These are phyloP conservation scores for Jaltomata sinuosa DNA, from an alignment of 257 asterid genomes.

Conservation along the genomic window DNA sequence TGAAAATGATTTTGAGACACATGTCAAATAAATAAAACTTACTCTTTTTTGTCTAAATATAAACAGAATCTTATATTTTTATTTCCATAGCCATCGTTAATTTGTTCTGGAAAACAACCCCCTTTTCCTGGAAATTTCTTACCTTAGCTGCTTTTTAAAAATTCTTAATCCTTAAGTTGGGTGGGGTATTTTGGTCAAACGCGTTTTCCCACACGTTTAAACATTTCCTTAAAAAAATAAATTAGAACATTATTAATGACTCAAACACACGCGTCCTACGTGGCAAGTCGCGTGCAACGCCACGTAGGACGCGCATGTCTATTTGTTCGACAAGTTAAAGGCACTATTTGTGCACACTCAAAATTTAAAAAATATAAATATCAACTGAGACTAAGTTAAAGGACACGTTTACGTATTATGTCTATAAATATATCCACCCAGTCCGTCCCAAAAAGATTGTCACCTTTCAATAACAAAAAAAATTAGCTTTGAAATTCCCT, in stretches of 20 bases:
- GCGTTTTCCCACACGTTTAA: not conserved
- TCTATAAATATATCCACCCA: too few relatives aligned
- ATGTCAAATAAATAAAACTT: not conserved
- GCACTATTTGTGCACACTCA: too few relatives aligned
- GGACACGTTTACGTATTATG: too few relatives aligned
- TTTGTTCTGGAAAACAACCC: not conserved
- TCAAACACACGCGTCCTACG: too few relatives aligned
- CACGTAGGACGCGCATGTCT: too few relatives aligned
- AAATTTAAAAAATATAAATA: too few relatives aligned
- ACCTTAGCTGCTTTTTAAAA: not conserved
- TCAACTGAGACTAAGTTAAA: too few relatives aligned
- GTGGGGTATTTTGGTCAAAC: not conserved
- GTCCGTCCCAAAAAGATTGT: too few relatives aligned
- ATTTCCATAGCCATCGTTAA: not conserved
- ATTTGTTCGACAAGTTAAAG: too few relatives aligned
- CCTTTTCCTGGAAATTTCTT: not conserved
- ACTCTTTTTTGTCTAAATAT: not conserved
- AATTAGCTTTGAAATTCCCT: too few relatives aligned
- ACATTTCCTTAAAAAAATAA: not conserved
- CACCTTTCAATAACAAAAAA: too few relatives aligned
- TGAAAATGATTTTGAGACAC: not conserved
- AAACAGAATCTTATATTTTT: not conserved
- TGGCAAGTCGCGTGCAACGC: too few relatives aligned
- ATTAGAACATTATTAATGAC: not conserved
- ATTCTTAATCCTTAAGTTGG: not conserved